Evolutionary conservation across 768 basidiomycete species (phyloP), one percentile per base, ranked within the genome.

Genomic region (Mrakia frigida): DNA sequence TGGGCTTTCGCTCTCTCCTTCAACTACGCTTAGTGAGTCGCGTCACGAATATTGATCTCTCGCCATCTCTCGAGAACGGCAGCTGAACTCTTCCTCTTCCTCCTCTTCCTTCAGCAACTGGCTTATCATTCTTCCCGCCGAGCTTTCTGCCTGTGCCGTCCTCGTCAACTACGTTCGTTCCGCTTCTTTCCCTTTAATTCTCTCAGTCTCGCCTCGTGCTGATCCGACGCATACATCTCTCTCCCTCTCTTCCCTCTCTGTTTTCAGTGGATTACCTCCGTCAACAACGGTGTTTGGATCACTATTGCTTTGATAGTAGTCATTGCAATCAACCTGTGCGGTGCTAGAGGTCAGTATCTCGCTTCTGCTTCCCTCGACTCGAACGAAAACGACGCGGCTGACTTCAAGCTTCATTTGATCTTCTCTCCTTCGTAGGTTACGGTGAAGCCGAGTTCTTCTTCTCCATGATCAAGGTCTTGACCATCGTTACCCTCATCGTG

Each of bases 391-490:
- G 16, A 43, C 43, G 11, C 43, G 43, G 11, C 16, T 9, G 16
- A 43, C 43, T 43, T 13, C 11, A 11, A 9, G 43, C 43, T 43
- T 43, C 43, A 9, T 43, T 14, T 43, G n/a, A n/a, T 43, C 43
- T 13, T 43, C 43, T 14, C 16, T 43, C 10, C 16, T 14, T 43
- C 10, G 10, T 14, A 43, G 43, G 82, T 43, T 85, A 82, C 79
- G 83, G 83, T 50, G 83, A 83, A 83, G 88, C 89, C 10, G 72
- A 74, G 67, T 74, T 95, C 81, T 86, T 89, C 69, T 94, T 94
- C 81, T 92, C 92, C 86, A 92, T 91, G 11, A 92, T 96, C 85
- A 95, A 95, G 83, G 91, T 96, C n/a, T 83, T 95, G 78, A 81
- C 83, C 76, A 82, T 84, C 74, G 76, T 81, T 67, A 82, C 82